These are phyloP conservation scores for Tolypocladium endophyticum DNA, from an alignment of 2,329 filamentous ascomycete species.

Conservation along the genomic window DNA sequence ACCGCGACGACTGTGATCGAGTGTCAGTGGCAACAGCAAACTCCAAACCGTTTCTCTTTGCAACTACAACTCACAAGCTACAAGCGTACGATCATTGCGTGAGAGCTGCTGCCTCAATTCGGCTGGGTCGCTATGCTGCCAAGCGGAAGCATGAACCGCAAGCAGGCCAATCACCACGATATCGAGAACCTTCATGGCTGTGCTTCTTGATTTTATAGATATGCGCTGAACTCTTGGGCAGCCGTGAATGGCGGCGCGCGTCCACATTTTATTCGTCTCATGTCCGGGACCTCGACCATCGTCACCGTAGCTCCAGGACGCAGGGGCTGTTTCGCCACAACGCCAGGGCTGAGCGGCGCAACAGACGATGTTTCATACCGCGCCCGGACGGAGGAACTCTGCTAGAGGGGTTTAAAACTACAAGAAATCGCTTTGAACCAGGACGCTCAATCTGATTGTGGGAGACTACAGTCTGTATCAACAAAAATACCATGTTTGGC, in stretches of 20 bases:
- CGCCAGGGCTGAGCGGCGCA: background rate
- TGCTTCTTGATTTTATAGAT: background rate
- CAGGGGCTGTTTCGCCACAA: background rate
- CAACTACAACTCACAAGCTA: constrained; percentile 19
- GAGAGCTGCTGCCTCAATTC: constrained; percentile 5
- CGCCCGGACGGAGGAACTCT: background rate
- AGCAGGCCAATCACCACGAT: constrained; percentile 1
- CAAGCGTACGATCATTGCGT: constrained; percentile 12
- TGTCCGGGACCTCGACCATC: background rate
- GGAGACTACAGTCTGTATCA: background rate
- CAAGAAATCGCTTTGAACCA: background rate
- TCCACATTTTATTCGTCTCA: background rate
- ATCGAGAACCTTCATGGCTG: background rate
- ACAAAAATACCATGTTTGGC: background rate
- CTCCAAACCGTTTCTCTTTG: background rate
- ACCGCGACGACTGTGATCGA: constrained; percentile 6
- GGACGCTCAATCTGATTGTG: no score
- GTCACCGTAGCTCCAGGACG: background rate
- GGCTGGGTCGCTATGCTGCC: constrained; percentile 2
- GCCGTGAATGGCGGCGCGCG: background rate
- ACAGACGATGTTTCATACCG: background rate
- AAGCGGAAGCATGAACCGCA: constrained; percentile 1
- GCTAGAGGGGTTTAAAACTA: background rate
- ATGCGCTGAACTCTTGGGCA: background rate
- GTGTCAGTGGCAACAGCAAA: background rate